A percentile compares a stretch with the other conserved stretches of the same genome.
Evolutionary conservation across 441 rosid genomes (phyloP).

Genomic region (Eutrema salsugineum): DNA sequence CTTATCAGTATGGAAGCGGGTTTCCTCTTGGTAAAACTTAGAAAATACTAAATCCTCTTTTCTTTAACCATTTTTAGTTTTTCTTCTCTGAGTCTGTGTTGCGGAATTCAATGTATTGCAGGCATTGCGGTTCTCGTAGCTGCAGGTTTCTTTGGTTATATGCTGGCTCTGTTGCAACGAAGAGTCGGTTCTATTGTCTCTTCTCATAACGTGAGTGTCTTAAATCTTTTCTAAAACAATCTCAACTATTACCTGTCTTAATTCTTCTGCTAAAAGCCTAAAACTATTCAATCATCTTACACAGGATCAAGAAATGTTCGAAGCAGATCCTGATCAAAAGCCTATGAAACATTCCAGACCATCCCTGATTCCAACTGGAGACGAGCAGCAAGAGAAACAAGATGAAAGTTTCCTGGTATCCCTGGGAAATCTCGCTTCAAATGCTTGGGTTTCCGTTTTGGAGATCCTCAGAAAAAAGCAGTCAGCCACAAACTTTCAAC

Average conservation of each 20-base stretch:
- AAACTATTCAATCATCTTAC: not conserved
- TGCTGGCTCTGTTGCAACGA: constrained; percentile 84
- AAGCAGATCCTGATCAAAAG: constrained; percentile 42
- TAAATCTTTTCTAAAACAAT: not conserved
- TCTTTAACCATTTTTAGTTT: not conserved
- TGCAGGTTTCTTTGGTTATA: constrained; percentile 82
- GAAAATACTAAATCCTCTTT: not conserved
- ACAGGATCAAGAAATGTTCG: constrained; percentile 50
- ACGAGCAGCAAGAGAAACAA: constrained; percentile 58
- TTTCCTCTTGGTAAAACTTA: constrained; percentile 61
- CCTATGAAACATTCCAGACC: constrained; percentile 68
- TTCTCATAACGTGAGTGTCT: constrained; percentile 55
- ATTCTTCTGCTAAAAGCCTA: not conserved
- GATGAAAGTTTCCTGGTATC: constrained; percentile 79
- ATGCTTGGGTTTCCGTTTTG: constrained; percentile 46
- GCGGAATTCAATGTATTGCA: constrained; percentile 29
- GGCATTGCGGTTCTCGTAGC: constrained; percentile 73
- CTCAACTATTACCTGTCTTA: not conserved
- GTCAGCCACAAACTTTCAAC: constrained; percentile 2
- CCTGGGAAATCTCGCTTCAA: constrained; percentile 53
- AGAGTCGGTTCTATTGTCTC: constrained; percentile 64
- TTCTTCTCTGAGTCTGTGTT: not conserved
- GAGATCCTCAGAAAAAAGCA: constrained; percentile 49
- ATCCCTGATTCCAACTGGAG: constrained; percentile 81
- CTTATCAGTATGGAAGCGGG: constrained; percentile 54